Evolutionary conservation across 2,329 filamentous ascomycete species (phyloP), one percentile per base, ranked within the genome.

Genomic region (Ambrosiella cleistominuta): DNA sequence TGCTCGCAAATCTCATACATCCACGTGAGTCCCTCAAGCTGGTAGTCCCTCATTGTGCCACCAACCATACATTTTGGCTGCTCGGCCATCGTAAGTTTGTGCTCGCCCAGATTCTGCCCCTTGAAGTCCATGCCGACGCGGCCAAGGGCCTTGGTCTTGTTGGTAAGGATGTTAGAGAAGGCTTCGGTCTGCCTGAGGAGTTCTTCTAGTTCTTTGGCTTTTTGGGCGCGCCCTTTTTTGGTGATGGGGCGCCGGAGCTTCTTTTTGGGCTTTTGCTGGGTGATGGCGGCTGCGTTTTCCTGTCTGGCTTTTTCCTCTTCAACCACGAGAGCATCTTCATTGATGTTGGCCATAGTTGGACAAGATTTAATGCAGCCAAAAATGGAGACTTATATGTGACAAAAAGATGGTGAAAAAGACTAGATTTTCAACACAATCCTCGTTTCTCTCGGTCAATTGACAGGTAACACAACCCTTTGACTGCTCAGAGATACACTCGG

Each of bases 21-120:
- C 93, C 93, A 98, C 0, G 95, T 94, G 0, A 98, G 70, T 0
- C 93, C 93, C 67, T 97, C 91, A 0, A 98, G 72, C 65, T 98
- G 93, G 66, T 98, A 98, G 62, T 87, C 85, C 15, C 90, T 78
- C 91, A 98, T 97, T 3, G 83, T 85, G 1, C 93, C 93, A 4
- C 88, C 88, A 0, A 84, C 82, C 64, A 98, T 82, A 60, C 89
- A 81, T 62, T 84, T 82, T 0, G 93, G 93, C 66, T 98, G 93
- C 62, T 85, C 77, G 0, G 90, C 91, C 68, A 94, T 88, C 59
- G 82, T 77, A 13, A 96, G 70, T 57, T 89, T 77, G 57, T 82
- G 80, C 61, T 82, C 79, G 5, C 79, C 78, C 0, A 83, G 68
- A 0, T 76, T 71, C 63, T 81, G 75, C 11, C 80, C 80, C 59